Evolutionary conservation across 768 basidiomycete species (phyloP).

Genomic region (Tubosaeta brunneosetosa): DNA sequence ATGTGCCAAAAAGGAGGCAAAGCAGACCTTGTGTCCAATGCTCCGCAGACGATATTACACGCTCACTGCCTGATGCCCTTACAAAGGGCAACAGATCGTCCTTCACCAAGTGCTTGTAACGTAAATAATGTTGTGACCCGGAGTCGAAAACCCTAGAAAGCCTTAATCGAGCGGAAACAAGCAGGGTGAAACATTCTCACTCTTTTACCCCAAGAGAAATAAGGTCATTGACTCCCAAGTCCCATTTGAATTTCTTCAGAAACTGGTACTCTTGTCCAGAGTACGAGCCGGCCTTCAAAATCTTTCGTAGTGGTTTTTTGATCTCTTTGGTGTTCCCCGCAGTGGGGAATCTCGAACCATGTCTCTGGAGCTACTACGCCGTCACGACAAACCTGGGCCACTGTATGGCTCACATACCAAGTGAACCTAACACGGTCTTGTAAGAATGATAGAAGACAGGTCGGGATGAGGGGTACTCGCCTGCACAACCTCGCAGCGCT

Average conservation of each 20-base stretch:
- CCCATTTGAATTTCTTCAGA: conserved; percentile 52
- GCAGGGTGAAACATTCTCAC: conserved; percentile 34
- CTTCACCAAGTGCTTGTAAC: conserved; percentile 50
- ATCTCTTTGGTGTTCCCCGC: conserved; percentile 41
- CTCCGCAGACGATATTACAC: conserved; percentile 62
- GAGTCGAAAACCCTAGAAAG: conserved; percentile 43
- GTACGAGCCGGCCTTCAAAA: conserved; percentile 45
- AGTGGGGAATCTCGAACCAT: conserved; percentile 78
- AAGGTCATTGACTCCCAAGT: conserved; percentile 53
- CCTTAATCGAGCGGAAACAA: background rate
- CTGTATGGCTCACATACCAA: conserved; percentile 17
- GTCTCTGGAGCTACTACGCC: conserved; percentile 60
- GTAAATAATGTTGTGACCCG: conserved; percentile 46
- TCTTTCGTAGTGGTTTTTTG: conserved; percentile 44
- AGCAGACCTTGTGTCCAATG: conserved; percentile 64
- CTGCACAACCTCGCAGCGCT: conserved; percentile 51
- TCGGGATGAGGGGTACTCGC: conserved; percentile 28
- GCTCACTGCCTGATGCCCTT: conserved; percentile 44
- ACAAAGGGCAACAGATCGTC: conserved; percentile 48
- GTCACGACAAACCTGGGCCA: conserved; percentile 4
- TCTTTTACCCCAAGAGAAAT: conserved; percentile 65
- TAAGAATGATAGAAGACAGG: background rate
- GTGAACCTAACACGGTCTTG: conserved; percentile 18
- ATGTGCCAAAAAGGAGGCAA: background rate
- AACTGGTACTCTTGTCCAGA: conserved; percentile 50